Evolutionary conservation across 306 rosid genomes (phyloP), one percentile per base, ranked within the genome.

Genomic region (Malus sylvestris): DNA sequence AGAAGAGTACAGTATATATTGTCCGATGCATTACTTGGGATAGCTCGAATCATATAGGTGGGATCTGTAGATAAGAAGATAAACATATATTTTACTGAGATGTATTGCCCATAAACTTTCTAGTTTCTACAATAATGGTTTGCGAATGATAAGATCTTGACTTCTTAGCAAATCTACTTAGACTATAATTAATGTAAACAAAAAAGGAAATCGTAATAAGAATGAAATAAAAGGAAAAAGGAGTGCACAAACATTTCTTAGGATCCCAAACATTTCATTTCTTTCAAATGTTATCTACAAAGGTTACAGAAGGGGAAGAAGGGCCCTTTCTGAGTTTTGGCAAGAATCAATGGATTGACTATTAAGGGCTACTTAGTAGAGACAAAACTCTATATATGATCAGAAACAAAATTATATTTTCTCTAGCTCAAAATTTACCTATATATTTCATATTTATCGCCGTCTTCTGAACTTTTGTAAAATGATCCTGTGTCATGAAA

Each of bases 11-110:
- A 90, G 87, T 90, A 92, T 75, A 95, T 75, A 80, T 90, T 95
- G 89, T 95, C 98, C 1, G 96, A 90, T 71, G 98, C 97, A 84
- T 88, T 95, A 84, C 98, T 95, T 64, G 98, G 98, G 81, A 95
- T 83, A 46, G 98, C 98, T 80, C 97, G 92, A 87, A 94, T 90
- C 98, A 94, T 94, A 79, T 92, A 94, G 20, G 98, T 95, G 40
- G 98, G 98, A 88, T 95, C 98, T 95, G 83, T 70, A 72, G n/a
- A 77, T 75, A 72, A 83, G 49, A 51, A 78, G 64, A n/a, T 19
- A 40, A 11, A 6, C 8, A 73, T 8, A 59, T 59, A 42, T 42
- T 8, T 7, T 57, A 35, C 23, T 14, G 38, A 57, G 16, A 55
- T 3, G 33, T 22, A 55, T 65, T 14, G 4, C 18, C 57, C 42